Conservation (phyloP, 1,284 basidiomycete species). For the Cutaneotrichosporon curvatum region DNA sequence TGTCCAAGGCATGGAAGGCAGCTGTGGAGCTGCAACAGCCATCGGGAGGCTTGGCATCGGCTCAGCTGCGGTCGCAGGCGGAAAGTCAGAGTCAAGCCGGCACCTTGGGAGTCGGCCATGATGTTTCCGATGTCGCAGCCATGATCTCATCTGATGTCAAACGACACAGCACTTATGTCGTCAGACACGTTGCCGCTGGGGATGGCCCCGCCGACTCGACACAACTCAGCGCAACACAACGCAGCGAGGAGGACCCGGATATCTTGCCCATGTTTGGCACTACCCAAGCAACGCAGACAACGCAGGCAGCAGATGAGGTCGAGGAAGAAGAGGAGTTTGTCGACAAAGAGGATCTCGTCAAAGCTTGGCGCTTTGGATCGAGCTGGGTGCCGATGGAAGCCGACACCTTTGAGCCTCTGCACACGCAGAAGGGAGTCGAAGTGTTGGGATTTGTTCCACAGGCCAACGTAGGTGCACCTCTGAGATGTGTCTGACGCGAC, state of each 20-base stretch:
- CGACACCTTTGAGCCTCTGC: conserved; percentile 62
- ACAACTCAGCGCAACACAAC: conserved; percentile 8
- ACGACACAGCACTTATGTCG: conserved; percentile 35
- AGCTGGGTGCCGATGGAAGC: conserved; percentile 79
- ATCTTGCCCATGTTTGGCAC: conserved; percentile 2
- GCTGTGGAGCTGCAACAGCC: conserved; percentile 36
- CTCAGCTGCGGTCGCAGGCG: conserved; percentile 7
- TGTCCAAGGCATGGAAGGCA: conserved; percentile 66
- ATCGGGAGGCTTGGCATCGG: not conserved
- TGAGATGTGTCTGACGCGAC: not conserved
- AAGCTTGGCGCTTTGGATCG: conserved; percentile 87
- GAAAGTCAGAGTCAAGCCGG: conserved; percentile 6
- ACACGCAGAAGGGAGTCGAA: conserved; percentile 74
- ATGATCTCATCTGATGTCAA: conserved; percentile 44
- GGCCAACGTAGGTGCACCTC: conserved; percentile 53
- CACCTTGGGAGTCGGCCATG: not conserved
- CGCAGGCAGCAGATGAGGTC: conserved; percentile 16
- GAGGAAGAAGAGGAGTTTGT: conserved; percentile 32
- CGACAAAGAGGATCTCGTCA: conserved; percentile 45
- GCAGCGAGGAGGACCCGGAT: conserved; percentile 2
- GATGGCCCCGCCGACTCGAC: not conserved
- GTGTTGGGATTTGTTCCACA: conserved; percentile 73
- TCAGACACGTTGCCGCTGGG: conserved; percentile 16
- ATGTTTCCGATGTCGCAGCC: conserved; percentile 28
- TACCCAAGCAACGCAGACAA: conserved; percentile 4